Base-by-base conservation (phyloP, 768 basidiomycete species). In the Pleurotus salmoneostramineus region DNA sequence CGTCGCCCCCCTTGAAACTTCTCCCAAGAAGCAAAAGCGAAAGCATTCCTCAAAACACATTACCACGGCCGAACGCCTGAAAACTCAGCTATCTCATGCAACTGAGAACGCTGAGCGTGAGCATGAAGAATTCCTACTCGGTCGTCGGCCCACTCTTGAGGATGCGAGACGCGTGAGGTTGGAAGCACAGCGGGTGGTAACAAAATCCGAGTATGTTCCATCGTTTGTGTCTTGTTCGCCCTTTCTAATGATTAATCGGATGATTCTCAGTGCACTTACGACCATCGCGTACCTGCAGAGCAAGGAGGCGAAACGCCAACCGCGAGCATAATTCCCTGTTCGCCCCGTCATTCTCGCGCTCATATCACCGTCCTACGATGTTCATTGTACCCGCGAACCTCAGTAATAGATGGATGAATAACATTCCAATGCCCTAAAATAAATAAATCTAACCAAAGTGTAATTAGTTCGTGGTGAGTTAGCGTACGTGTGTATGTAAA, bases 281-380 rank as follows among this genome's bases (percentile, higher is more conserved):
- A 43, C 52, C 0, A 44, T 55, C 32, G 52, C 52, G 31, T 55
- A 42, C 40, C 21, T 55, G 6, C 52, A 55, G 52, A 55, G 12
- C 40, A 21, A 44, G 21, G 35, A 55, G 40, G n/a, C 12, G 37
- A 33, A 15, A 31, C 52, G 40, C 6, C 36, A 44, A n/a, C 3
- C 21, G 21, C 21, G 21, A 27, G 21, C 21, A 27, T 27, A 27
- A 27, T 27, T 27, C 21, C 21, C 3, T 27, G 21, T 27, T 27
- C 21, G 21, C 21, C 2, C 21, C 21, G 21, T 27, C 1, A 27
- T 27, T 27, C 21, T 27, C 21, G 21, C 21, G 21, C 21, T 27
- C 21, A 27, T 27, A 27, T 27, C 21, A 27, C 21, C 3, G 3
- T 27, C 21, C 21, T 27, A 3, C 21, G 21, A 27, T 27, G 21